phyloP scores from a whole-genome alignment of 495 filamentous ascomycete genomes.

The Lepraria neglecta region DNA sequence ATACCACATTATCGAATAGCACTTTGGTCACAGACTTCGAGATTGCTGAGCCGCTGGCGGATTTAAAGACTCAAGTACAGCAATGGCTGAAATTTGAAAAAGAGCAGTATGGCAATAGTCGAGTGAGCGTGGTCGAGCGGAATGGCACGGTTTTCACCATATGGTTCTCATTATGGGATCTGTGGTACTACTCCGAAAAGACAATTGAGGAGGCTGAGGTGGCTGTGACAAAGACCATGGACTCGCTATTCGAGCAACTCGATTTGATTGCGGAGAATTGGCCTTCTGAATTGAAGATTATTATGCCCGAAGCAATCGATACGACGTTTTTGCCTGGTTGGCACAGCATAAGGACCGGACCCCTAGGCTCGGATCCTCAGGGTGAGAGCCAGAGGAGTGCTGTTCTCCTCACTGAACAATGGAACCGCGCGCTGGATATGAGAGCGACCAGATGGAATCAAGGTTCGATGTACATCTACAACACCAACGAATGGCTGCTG shows the following conservation, averaged over 20 bases:
- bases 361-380: constrained; percentile 24
- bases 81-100: constrained; percentile 35
- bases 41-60: constrained; percentile 33
- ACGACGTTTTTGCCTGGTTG: constrained; percentile 48
- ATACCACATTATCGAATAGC: constrained; percentile 24
- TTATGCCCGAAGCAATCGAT: constrained; percentile 45
- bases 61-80: constrained; percentile 40
- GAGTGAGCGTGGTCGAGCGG: constrained; percentile 17
- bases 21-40: constrained; percentile 29
- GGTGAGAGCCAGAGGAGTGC: constrained; percentile 39
- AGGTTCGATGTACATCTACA: constrained; percentile 45
- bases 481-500: constrained; percentile 45
- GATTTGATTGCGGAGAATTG: constrained; percentile 36
- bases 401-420: constrained; percentile 38
- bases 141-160: constrained; percentile 33
- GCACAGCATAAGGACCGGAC: constrained; percentile 27
- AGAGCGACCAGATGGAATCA: constrained; percentile 38
- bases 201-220: constrained; percentile 32
- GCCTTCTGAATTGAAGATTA: constrained; percentile 41
- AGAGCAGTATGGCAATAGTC: constrained; percentile 22
- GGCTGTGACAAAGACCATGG: constrained; percentile 41
- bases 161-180: constrained; percentile 47
- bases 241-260: constrained; percentile 42
- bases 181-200: constrained; percentile 43
- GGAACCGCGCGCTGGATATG: constrained; percentile 42